Base-by-base conservation (phyloP, 768 basidiomycete species). In the Boletus reticulatus region DNA sequence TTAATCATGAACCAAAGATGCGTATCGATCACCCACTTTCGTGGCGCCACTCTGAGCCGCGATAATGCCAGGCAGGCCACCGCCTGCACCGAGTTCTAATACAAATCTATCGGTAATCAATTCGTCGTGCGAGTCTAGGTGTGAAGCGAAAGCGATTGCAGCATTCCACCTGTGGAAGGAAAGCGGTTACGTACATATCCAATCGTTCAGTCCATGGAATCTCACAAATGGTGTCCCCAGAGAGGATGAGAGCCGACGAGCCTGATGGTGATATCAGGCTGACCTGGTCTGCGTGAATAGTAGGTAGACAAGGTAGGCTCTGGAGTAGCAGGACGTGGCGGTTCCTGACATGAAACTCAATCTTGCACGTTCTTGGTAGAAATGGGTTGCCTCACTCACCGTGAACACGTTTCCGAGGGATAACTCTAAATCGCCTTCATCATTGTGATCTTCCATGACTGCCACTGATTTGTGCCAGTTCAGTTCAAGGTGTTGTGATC, bases 71-170 rank as follows among this genome's bases (percentile, higher is more conserved):
- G 97, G 97, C 7, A 98, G 75, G 3, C 87, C 96, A 1, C 92
- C 95, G 0, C 94, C 97, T 0, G 97, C 97, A 0, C 97, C 97
- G 0, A 98, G 82, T 69, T 99, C 97, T 2, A 98, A 76, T 0
- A 98, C 84, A 46, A 68, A 71, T 36, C 71, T 75, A 7, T 72
- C 71, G 1, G 61, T 62, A 43, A 82, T 85, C 0, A 87, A 60
- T 1, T 76, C 68, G 0, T 65, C 63, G 51, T 85, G 77, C 12
- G 72, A 68, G 57, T 91, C 88, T 2, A 92, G 75, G 66, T 84
- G 90, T 0, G 82, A 76, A 13, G 90, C 88, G 47, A 92, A 79
- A 0, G 85, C 80, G 5, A 86, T 75, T 2, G 89, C 83, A 3
- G 91, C 89, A 64, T 92, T 93, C 89, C 91, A 92, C 57, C 91